Evolutionary conservation across 176 grass and related monocot species (phyloP).

Genomic region (Bolboschoenus planiculmis): DNA sequence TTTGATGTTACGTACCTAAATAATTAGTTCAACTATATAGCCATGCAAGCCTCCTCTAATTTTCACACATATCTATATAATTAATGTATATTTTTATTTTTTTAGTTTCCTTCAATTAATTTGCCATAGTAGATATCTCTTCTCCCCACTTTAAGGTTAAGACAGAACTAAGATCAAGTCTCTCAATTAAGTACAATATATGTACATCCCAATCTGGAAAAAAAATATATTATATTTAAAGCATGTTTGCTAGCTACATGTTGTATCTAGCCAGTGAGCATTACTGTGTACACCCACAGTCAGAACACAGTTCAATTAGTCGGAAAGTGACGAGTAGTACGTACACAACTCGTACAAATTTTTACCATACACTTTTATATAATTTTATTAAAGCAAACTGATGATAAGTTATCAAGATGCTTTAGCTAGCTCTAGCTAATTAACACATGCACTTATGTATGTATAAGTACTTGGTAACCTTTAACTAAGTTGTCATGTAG

Average conservation of each 20-base stretch:
- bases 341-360: not conserved
- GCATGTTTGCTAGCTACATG: not conserved
- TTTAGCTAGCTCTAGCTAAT: conserved; percentile 23
- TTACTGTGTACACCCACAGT: not conserved
- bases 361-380: conserved; percentile 1
- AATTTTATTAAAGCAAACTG: not conserved
- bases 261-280: not conserved
- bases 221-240: not conserved
- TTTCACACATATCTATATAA: no score
- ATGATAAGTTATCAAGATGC: conserved; percentile 17
- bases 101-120: no score
- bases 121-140: no score
- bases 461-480: not conserved
- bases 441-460: not conserved
- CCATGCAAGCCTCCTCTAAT: not conserved
- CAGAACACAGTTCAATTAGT: not conserved
- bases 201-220: not conserved
- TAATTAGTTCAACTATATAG: not conserved
- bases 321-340: not conserved
- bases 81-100: no score
- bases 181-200: not conserved
- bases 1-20: not conserved
- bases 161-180: no score
- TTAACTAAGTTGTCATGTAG: not conserved
- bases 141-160: no score